Percentiles rank a stretch among this genome's conserved stretches.
Conservation (phyloP, 2,329 filamentous ascomycete species). For the Penicillium sp. region DNA sequence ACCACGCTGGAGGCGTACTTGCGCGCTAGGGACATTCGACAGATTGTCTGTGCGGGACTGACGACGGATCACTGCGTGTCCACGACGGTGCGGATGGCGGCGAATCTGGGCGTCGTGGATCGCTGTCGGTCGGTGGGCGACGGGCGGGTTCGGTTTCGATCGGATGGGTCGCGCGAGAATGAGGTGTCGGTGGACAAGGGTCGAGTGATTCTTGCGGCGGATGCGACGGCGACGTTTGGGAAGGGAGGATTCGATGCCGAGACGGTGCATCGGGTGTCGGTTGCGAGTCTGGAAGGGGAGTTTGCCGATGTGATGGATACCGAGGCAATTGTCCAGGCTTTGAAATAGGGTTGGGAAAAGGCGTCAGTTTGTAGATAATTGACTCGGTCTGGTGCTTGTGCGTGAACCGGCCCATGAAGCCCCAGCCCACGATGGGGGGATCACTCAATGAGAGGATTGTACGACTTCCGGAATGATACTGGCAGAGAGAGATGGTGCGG, state of each 20-base stretch:
- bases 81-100: conserved; percentile 45
- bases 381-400: no score
- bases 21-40: conserved; percentile 27
- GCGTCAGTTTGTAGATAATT: background rate
- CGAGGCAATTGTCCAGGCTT: conserved; percentile 30
- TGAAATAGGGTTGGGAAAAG: conserved; percentile 10
- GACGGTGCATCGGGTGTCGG: conserved; percentile 40
- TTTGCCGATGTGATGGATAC: conserved; percentile 41
- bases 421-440: no score
- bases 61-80: conserved; percentile 49
- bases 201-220: conserved; percentile 39
- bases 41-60: conserved; percentile 40
- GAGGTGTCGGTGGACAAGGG: conserved; percentile 20
- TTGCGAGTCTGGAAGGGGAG: conserved; percentile 43
- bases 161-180: conserved; percentile 19
- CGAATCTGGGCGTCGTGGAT: conserved; percentile 42
- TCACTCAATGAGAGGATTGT: no score
- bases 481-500: no score
- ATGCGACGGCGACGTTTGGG: conserved; percentile 44
- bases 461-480: no score
- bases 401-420: no score
- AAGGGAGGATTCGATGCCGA: conserved; percentile 43
- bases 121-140: conserved; percentile 11
- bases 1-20: conserved; percentile 39
- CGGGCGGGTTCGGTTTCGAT: conserved; percentile 9